Percentiles rank a stretch among this genome's conserved stretches.
Conservation (phyloP, 306 rosid genomes). For the Comarum palustre region DNA sequence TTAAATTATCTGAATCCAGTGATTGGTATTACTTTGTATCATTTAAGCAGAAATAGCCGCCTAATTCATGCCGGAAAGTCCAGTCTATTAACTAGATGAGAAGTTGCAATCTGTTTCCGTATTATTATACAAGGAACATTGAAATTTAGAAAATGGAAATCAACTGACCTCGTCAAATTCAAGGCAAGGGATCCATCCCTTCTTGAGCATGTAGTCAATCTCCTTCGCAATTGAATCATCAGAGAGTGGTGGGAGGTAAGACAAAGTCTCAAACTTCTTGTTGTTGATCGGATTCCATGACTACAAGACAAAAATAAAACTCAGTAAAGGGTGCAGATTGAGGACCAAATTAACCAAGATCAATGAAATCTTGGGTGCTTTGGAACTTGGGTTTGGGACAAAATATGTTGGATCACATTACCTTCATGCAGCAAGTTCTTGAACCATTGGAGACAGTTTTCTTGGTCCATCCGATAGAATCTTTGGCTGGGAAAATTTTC, state of each 20-base stretch:
- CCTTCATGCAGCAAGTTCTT: conserved; percentile 68
- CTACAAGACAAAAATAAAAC: conserved; percentile 31
- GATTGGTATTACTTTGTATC: background rate
- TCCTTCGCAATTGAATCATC: conserved; percentile 70
- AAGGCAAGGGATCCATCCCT: conserved; percentile 82
- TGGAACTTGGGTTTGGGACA: background rate
- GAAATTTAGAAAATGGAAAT: background rate
- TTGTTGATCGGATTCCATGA: conserved; percentile 79
- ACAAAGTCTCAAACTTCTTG: conserved; percentile 73
- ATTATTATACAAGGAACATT: background rate
- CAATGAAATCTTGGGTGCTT: background rate
- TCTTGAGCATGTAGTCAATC: conserved; percentile 67
- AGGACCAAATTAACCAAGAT: background rate
- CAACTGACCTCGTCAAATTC: conserved; percentile 67
- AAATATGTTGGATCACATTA: conserved; percentile 17
- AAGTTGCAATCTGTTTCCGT: background rate
- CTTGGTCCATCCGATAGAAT: conserved; percentile 39
- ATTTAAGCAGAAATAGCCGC: background rate
- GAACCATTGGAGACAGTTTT: conserved; percentile 57
- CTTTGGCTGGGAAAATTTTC: conserved; percentile 28
- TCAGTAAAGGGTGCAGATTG: conserved; percentile 8
- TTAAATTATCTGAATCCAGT: background rate
- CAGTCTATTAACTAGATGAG: background rate
- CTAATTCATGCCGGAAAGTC: background rate
- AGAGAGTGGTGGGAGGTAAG: conserved; percentile 66